These are phyloP conservation scores for Ascochyta koolunga DNA, from an alignment of 2,329 filamentous ascomycete species.

Conservation along the genomic window DNA sequence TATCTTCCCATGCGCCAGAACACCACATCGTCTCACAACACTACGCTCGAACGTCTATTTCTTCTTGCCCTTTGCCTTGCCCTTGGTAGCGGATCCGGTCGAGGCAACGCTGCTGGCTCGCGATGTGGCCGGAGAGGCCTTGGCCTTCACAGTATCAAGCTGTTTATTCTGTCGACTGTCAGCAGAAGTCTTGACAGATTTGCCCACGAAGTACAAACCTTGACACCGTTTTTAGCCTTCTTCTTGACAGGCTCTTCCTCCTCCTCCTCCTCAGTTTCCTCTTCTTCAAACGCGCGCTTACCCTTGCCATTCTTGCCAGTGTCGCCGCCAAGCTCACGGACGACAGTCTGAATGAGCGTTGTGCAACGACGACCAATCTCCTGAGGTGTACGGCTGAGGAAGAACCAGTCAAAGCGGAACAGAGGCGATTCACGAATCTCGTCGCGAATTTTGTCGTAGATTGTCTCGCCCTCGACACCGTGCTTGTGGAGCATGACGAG, in stretches of 20 bases:
- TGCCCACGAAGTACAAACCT: conserved; percentile 63
- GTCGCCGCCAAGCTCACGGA: conserved; percentile 85
- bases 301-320: conserved; percentile 66
- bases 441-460: conserved; percentile 95
- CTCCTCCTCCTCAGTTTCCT: conserved; percentile 81
- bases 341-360: conserved; percentile 90
- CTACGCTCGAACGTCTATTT: conserved; percentile 36
- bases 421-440: conserved; percentile 93
- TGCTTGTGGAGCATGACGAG: conserved; percentile 91
- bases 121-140: conserved; percentile 76
- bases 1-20: conserved; percentile 18
- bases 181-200: conserved; percentile 6
- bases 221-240: conserved; percentile 87
- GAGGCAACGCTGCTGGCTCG: conserved; percentile 89
- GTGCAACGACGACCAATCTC: conserved; percentile 93
- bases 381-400: conserved; percentile 89
- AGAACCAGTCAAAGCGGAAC: conserved; percentile 99
- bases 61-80: conserved; percentile 59
- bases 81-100: conserved; percentile 62
- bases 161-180: conserved; percentile 77
- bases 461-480: conserved; percentile 85
- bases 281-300: conserved; percentile 78
- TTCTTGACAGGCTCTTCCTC: conserved; percentile 86
- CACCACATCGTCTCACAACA: conserved; percentile 17
- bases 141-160: conserved; percentile 83